A percentile compares a stretch with the other conserved stretches of the same genome.
Conservation (phyloP, 306 rosid species). For the Boehmeria nivea region DNA sequence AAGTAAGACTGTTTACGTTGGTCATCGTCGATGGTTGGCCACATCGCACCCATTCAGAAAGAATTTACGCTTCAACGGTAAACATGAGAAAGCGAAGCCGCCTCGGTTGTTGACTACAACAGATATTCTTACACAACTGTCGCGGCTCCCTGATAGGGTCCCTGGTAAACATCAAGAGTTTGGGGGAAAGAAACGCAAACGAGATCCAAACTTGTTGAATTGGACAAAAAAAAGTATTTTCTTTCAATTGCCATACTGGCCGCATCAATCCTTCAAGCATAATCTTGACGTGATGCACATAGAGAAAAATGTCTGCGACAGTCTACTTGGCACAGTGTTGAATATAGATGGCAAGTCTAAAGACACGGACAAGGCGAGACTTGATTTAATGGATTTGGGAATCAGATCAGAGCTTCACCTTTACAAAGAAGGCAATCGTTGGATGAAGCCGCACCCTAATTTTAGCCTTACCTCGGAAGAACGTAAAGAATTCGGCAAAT, state of each 20-base stretch:
- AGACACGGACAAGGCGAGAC: background rate
- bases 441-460: background rate
- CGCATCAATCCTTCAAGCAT: background rate
- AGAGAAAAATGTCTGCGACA: background rate
- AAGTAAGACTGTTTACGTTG: too few species aligned
- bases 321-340: background rate
- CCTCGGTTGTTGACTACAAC: too few species aligned
- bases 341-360: background rate
- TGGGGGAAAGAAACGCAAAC: background rate
- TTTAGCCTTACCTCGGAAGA: too few species aligned
- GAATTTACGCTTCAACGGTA: too few species aligned
- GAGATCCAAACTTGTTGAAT: background rate
- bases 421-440: background rate
- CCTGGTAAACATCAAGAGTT: background rate
- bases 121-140: too few species aligned
- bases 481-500: too few species aligned
- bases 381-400: background rate
- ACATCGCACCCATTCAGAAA: too few species aligned
- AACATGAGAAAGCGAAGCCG: too few species aligned
- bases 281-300: background rate
- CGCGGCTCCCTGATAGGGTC: too few species aligned
- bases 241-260: background rate
- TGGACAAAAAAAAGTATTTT: background rate
- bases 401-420: background rate
- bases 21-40: too few species aligned